phyloP scores from a whole-genome alignment of 225 moss, liverwort and hornwort species.

The Polytrichum commune region DNA sequence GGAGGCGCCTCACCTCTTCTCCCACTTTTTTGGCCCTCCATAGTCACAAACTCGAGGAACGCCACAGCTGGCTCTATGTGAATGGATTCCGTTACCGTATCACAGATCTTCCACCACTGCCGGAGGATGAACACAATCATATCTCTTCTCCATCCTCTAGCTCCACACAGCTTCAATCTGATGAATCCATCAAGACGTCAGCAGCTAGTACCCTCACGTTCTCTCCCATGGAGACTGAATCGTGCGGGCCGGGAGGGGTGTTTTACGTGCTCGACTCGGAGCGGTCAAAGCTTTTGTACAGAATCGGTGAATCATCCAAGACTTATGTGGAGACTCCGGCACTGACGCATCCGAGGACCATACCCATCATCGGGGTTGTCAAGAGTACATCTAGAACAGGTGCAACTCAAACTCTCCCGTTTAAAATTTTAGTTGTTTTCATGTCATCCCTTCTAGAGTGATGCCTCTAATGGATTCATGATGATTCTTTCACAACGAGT shows the following conservation, averaged over 20 bases:
- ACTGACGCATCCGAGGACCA: slow-evolving; percentile 2
- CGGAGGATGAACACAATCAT: too few species aligned
- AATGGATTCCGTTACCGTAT: slow-evolving; percentile 26
- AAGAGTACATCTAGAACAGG: not conserved
- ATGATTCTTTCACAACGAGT: not conserved
- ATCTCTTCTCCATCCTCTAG: not conserved
- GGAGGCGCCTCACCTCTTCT: slow-evolving; percentile 25
- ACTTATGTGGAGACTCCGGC: slow-evolving; percentile 15
- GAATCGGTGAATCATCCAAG: slow-evolving; percentile 15
- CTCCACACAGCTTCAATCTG: not conserved
- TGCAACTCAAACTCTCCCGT: too few species aligned
- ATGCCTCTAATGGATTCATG: too few species aligned
- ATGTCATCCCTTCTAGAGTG: too few species aligned
- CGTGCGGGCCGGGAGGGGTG: slow-evolving; percentile 34
- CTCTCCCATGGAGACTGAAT: not conserved
- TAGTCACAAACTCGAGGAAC: slow-evolving; percentile 20
- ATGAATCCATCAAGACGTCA: too few species aligned
- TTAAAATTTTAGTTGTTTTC: too few species aligned
- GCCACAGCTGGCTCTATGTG: slow-evolving; percentile 40
- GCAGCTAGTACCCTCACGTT: too few species aligned
- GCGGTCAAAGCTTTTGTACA: slow-evolving; percentile 16
- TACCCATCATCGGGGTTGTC: slow-evolving; percentile 23
- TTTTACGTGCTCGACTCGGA: not conserved
- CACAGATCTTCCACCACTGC: slow-evolving; percentile 7
- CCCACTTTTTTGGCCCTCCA: slow-evolving; percentile 17